A percentile compares a stretch with the other conserved stretches of the same genome.
Conservation (phyloP, 2,329 filamentous ascomycete species). For the Geosmithia flava region DNA sequence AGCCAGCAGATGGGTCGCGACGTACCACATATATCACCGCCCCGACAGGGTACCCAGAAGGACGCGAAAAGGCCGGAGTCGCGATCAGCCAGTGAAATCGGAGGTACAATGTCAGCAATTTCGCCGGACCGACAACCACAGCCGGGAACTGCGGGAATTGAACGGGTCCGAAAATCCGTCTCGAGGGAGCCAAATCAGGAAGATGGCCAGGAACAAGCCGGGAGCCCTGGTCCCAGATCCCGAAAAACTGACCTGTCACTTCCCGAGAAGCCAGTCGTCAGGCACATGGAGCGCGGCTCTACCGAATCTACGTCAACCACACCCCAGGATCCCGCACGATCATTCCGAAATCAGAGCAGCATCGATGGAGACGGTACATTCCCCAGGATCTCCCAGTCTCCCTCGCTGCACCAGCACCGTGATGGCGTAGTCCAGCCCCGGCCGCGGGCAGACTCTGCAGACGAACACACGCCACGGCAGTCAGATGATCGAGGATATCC, state of each 20-base stretch:
- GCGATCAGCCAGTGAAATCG: neutral
- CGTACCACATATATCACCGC: neutral
- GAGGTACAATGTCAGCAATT: neutral
- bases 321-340: no score
- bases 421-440: no score
- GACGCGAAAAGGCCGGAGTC: neutral
- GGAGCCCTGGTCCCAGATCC: no score
- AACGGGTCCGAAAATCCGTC: neutral
- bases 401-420: no score
- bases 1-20: neutral
- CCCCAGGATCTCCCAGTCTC: no score
- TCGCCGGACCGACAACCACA: neutral
- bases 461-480: no score
- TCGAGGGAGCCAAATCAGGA: neutral
- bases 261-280: neutral
- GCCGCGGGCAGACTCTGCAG: no score
- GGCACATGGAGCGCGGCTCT: no score
- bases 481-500: no score
- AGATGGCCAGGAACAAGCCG: neutral
- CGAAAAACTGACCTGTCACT: neutral
- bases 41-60: neutral
- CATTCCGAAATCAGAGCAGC: no score
- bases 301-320: no score
- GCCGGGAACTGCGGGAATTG: neutral
- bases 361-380: no score